Evolutionary conservation across 257 asterid genomes (phyloP).

Genomic region (Sherardia arvensis): DNA sequence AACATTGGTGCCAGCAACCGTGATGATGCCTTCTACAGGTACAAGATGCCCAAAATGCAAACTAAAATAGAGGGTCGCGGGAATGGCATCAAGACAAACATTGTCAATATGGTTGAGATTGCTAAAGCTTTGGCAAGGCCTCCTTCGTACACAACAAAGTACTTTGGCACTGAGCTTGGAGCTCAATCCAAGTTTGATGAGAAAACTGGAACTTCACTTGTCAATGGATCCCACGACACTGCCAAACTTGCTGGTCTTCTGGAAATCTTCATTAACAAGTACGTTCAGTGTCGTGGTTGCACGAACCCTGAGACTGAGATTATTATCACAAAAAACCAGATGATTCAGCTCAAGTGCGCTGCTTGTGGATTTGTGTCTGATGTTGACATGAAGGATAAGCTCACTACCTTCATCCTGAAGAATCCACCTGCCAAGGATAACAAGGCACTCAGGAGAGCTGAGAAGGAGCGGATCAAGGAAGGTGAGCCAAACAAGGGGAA

Average conservation of each 20-base stretch:
- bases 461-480: conserved; percentile 33
- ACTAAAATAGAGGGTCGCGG: conserved; percentile 39
- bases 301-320: no score
- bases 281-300: no score
- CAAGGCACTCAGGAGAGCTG: conserved; percentile 34
- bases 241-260: conserved; percentile 5
- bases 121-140: conserved; percentile 39
- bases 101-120: conserved; percentile 35
- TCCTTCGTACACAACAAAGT: conserved; percentile 27
- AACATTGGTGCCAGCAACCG: conserved; percentile 34
- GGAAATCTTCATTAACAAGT: no score
- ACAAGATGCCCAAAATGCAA: conserved; percentile 35
- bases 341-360: no score
- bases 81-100: conserved; percentile 35
- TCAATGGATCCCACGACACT: conserved; percentile 34
- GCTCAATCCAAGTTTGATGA: conserved; percentile 41
- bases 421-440: conserved; percentile 23
- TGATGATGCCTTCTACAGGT: conserved; percentile 38
- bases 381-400: no score
- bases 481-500: conserved; percentile 33
- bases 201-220: conserved; percentile 33
- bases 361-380: no score
- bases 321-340: no score
- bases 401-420: no score
- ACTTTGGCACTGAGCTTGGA: conserved; percentile 36